These are phyloP conservation scores for Carex sylvatica DNA, from an alignment of 202 grass and related monocot genomes.

Conservation along the genomic window DNA sequence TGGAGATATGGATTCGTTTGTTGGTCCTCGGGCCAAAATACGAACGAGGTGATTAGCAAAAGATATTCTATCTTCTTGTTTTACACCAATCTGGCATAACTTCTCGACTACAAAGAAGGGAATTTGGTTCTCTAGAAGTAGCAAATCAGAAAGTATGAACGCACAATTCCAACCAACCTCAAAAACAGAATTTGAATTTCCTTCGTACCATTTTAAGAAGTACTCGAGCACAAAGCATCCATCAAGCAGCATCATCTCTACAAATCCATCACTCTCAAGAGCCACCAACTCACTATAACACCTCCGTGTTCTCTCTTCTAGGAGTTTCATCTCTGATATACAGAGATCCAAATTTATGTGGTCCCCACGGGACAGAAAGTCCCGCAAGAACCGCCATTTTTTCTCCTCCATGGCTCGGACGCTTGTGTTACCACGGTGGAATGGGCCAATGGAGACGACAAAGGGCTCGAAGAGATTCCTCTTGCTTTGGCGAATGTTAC, in stretches of 20 bases:
- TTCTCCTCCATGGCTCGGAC: constrained; percentile 17
- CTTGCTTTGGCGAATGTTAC: constrained; percentile 35
- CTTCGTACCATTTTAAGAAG: constrained; percentile 43
- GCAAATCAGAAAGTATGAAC: constrained; percentile 13
- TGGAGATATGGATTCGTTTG: background rate
- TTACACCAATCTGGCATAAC: background rate
- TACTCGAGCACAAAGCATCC: constrained; percentile 28
- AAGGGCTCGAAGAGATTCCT: constrained; percentile 20
- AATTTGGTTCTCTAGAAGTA: constrained; percentile 37
- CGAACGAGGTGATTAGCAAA: background rate
- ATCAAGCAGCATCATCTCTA: constrained; percentile 30
- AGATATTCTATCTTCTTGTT: background rate
- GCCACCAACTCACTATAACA: constrained; percentile 15
- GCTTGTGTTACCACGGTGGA: background rate
- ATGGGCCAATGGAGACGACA: constrained; percentile 25
- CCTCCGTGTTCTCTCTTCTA: constrained; percentile 19
- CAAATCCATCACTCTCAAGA: background rate
- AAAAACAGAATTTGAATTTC: constrained; percentile 27
- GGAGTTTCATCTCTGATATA: constrained; percentile 14
- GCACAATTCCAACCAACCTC: constrained; percentile 15
- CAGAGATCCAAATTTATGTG: background rate
- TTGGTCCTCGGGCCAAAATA: background rate
- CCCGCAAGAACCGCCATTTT: constrained; percentile 11
- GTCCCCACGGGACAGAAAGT: background rate
- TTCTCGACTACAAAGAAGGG: constrained; percentile 27